Conservation (phyloP, 805 yeast species). For the Candida ulmi region DNA sequence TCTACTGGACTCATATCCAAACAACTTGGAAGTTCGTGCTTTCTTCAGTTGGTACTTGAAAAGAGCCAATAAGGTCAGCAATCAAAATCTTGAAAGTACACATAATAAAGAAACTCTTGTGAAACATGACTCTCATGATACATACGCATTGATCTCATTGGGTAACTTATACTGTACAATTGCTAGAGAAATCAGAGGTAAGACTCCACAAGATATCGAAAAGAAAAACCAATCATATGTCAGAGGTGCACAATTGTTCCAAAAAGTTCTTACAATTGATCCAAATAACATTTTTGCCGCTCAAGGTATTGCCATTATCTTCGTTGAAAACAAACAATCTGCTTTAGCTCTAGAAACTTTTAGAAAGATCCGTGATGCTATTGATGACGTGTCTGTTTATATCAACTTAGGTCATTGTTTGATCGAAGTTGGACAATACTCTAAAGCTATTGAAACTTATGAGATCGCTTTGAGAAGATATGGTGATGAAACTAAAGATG, state of each 20-base stretch:
- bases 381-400: slow-evolving; percentile 77
- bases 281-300: slow-evolving; percentile 91
- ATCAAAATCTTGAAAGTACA: slow-evolving; percentile 56
- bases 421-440: slow-evolving; percentile 72
- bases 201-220: slow-evolving; percentile 41
- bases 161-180: slow-evolving; percentile 82
- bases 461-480: slow-evolving; percentile 70
- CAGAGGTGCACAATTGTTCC: slow-evolving; percentile 88
- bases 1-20: slow-evolving; percentile 47
- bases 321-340: slow-evolving; percentile 76
- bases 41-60: slow-evolving; percentile 86
- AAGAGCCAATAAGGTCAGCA: slow-evolving; percentile 42
- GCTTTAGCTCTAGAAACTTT: slow-evolving; percentile 80
- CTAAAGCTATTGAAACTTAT: slow-evolving; percentile 85
- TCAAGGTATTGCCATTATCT: slow-evolving; percentile 91
- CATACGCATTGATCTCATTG: slow-evolving; percentile 81
- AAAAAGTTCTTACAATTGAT: slow-evolving; percentile 82
- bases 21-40: slow-evolving; percentile 78
- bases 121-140: slow-evolving; percentile 79
- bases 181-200: slow-evolving; percentile 67
- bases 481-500: slow-evolving; percentile 52
- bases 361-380: slow-evolving; percentile 83
- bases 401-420: slow-evolving; percentile 86
- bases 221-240: slow-evolving; percentile 70
- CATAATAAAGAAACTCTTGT: slow-evolving; percentile 85